Conservation (phyloP, 495 filamentous ascomycete species). For the Aspergillus affinis region DNA sequence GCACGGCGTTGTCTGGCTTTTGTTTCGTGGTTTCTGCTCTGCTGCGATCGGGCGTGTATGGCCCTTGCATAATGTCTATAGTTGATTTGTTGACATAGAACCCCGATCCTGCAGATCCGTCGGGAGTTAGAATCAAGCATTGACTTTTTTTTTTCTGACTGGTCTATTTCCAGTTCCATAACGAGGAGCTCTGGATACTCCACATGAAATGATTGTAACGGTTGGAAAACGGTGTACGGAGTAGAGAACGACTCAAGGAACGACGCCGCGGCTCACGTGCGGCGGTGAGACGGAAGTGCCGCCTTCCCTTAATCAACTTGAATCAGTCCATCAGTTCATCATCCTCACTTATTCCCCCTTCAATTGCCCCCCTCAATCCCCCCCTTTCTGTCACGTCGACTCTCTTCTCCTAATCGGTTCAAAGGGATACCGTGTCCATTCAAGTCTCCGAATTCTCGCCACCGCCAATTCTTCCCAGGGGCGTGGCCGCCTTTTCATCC, state of each 20-base stretch:
- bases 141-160: neutral
- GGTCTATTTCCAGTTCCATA: too few relatives aligned
- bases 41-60: slow-evolving; percentile 39
- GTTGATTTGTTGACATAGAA: neutral
- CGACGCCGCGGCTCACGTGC: slow-evolving; percentile 15
- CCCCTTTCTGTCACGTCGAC: neutral
- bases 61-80: slow-evolving; percentile 29
- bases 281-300: slow-evolving; percentile 13
- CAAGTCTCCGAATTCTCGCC: slow-evolving; percentile 1
- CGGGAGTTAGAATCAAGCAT: neutral
- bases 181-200: too few relatives aligned
- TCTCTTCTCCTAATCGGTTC: neutral
- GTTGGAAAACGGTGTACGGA: too few relatives aligned
- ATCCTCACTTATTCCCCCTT: neutral
- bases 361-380: neutral
- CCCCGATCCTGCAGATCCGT: neutral
- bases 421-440: slow-evolving; percentile 1
- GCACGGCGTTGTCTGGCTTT: slow-evolving; percentile 43
- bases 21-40: slow-evolving; percentile 19
- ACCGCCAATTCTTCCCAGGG: slow-evolving; percentile 7
- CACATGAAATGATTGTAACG: too few relatives aligned
- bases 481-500: neutral
- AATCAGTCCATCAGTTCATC: neutral
- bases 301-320: slow-evolving; percentile 5
- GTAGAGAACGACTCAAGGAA: too few relatives aligned